Conservation (phyloP, 768 basidiomycete species). For the Lactarius quietus region DNA sequence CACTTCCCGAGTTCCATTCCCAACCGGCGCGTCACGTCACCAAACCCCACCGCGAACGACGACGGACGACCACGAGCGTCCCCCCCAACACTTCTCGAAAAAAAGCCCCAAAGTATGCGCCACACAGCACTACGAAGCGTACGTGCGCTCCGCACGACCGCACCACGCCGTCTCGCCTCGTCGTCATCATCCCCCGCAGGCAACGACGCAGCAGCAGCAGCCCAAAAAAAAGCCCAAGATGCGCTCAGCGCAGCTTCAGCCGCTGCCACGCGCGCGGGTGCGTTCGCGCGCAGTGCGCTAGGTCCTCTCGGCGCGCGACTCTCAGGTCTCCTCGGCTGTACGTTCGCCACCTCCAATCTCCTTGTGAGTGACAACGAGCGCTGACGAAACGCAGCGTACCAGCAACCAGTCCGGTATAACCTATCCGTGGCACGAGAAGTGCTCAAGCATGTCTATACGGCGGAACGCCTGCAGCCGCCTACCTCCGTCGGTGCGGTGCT, state of each 20-base stretch:
- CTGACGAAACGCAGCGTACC: conserved; percentile 53
- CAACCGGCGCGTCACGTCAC: not conserved
- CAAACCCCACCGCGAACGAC: not conserved
- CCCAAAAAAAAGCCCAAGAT: conserved; percentile 72
- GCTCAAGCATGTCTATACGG: conserved; percentile 50
- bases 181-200: not conserved
- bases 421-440: conserved; percentile 72
- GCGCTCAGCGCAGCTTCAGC: conserved; percentile 56
- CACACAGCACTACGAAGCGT: not conserved
- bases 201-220: conserved; percentile 35
- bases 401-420: conserved; percentile 76
- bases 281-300: conserved; percentile 45
- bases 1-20: not conserved
- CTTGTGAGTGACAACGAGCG: too few relatives aligned
- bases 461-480: conserved; percentile 62
- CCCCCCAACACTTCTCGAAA: not conserved
- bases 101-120: conserved; percentile 10
- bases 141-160: conserved; percentile 3
- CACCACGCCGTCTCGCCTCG: conserved; percentile 16
- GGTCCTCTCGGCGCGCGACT: conserved; percentile 52
- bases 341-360: too few relatives aligned
- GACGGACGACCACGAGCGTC: not conserved
- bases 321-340: conserved; percentile 56
- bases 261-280: conserved; percentile 50
- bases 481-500: conserved; percentile 49